Evolutionary conservation across 2,329 filamentous ascomycete species (phyloP), one percentile per base, ranked within the genome.

Genomic region (Conoideocrella luteorostrata): DNA sequence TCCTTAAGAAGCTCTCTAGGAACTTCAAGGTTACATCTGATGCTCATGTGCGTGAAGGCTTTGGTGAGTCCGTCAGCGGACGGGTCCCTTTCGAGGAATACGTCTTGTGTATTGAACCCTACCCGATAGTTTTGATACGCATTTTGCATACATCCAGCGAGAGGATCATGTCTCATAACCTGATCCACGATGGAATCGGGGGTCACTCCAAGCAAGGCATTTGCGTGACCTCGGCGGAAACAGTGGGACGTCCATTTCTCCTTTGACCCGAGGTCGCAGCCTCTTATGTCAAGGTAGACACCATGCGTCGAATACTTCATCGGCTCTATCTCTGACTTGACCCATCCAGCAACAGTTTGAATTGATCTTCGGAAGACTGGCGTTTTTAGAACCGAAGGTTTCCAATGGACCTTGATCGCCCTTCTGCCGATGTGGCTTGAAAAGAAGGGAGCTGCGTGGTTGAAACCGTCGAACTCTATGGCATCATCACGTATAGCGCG

Each of bases 301-400:
- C 35, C 26, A 26, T 47, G 43, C 4, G 41, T 12, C 4, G 45
- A 47, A 38, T 47, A 47, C 34, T 47, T 47, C 30, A 47, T 44
- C 7, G 41, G 45, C 6, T 47, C 40, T 26, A 29, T 47, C 6
- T 13, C 23, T 4, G 40, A 47, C 35, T 47, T 47, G 20, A 39
- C 24, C 41, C 35, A 47, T 15, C 45, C 35, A 17, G 28, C 17
- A n/a, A 23, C 18, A 23, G 26, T 47, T 9, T 36, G 35, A 11
- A 43, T 22, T 10, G 35, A 47, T 29, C 30, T 20, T 36, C 41
- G 20, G 15, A 47, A 47, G 15, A 47, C 21, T 38, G 45, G 45
- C 10, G 41, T 47, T 36, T 47, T 47, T n/a, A 47, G 41, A 13
- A 40, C 41, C n/a, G 35, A 47, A 29, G 26, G 13, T 29, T 29